These are phyloP conservation scores for Scleroderma citrinum DNA, from an alignment of 768 basidiomycete species.

Conservation along the genomic window DNA sequence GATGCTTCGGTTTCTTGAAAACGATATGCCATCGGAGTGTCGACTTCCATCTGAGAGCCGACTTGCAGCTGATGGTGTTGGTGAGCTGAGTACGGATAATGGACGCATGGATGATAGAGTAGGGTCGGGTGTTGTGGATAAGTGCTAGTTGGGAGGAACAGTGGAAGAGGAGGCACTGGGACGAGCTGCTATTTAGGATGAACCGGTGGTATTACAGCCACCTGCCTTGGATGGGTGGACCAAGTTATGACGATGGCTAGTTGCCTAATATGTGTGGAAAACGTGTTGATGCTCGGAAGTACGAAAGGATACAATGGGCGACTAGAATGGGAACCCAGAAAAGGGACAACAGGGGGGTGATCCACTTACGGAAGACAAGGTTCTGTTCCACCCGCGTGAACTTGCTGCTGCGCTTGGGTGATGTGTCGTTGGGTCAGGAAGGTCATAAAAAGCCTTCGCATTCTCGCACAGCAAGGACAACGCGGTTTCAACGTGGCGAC, in stretches of 20 bases:
- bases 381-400: slow-evolving; percentile 1
- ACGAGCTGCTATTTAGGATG: slow-evolving; percentile 25
- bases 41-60: slow-evolving; percentile 36
- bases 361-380: slow-evolving; percentile 12
- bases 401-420: neutral
- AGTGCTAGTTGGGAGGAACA: slow-evolving; percentile 8
- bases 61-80: slow-evolving; percentile 29
- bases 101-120: slow-evolving; percentile 20
- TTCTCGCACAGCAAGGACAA: slow-evolving; percentile 6
- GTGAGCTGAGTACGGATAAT: slow-evolving; percentile 26
- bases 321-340: slow-evolving; percentile 23
- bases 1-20: slow-evolving; percentile 36
- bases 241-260: slow-evolving; percentile 19
- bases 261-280: slow-evolving; percentile 28
- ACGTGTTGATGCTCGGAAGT: slow-evolving; percentile 27
- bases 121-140: slow-evolving; percentile 1
- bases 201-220: slow-evolving; percentile 29
- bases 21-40: slow-evolving; percentile 29
- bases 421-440: slow-evolving; percentile 1
- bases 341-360: slow-evolving; percentile 15
- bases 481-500: slow-evolving; percentile 20
- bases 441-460: slow-evolving; percentile 4
- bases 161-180: slow-evolving; percentile 9
- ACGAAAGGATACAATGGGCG: slow-evolving; percentile 14
- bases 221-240: slow-evolving; percentile 25